These are phyloP conservation scores for Yamagishiella unicocca DNA, from an alignment of 139 green algal genomes.

Conservation along the genomic window DNA sequence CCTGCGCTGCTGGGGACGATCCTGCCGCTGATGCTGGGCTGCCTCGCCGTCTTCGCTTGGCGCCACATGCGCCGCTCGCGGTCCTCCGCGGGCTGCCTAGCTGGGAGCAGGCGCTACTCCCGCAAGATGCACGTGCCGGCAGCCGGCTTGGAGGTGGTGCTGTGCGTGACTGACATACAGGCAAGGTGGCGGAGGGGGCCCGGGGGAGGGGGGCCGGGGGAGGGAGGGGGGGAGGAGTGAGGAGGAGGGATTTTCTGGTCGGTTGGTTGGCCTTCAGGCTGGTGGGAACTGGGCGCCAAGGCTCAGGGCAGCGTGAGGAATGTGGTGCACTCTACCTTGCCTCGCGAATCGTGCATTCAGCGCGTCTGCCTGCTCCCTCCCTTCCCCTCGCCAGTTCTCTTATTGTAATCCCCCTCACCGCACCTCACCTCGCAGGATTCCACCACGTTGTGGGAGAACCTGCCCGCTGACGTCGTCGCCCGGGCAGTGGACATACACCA, in stretches of 20 bases:
- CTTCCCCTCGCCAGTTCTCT: no score
- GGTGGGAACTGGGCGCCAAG: no score
- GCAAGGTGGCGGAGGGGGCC: no score
- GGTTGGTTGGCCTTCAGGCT: no score
- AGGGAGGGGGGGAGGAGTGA: no score
- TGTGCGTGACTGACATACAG: conserved; percentile 34
- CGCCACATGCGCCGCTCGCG: background rate
- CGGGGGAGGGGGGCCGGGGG: no score
- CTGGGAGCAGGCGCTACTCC: background rate
- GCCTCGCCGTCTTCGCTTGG: background rate
- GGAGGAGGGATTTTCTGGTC: no score
- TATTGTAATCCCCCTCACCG: no score
- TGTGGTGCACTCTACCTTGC: no score
- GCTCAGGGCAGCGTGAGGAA: no score
- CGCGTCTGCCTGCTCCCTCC: no score
- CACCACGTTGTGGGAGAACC: conserved; percentile 44
- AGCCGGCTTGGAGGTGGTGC: background rate
- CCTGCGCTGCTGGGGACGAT: background rate
- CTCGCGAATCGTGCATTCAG: no score
- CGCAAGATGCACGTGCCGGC: conserved; percentile 6
- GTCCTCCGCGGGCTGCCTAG: background rate
- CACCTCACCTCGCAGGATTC: conserved; percentile 44
- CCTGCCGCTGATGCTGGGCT: background rate
- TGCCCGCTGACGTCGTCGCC: conserved; percentile 41
- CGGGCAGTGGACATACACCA: conserved; percentile 54